A percentile compares a stretch with the other conserved stretches of the same genome.
Evolutionary conservation across 768 basidiomycete genomes (phyloP).

Genomic region (Tulasnella sp.): DNA sequence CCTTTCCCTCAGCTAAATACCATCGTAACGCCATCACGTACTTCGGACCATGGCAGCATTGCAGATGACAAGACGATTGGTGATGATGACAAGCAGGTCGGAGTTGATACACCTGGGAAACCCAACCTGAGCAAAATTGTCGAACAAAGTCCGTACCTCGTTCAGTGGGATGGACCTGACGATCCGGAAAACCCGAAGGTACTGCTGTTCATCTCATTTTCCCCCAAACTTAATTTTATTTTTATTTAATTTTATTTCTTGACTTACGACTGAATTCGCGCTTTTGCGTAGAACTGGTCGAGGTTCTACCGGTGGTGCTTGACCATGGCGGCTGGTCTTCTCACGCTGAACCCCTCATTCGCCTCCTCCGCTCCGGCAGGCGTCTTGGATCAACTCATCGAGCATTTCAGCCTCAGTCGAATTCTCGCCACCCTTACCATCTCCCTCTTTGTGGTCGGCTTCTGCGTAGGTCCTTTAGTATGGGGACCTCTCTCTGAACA

Average conservation of each 20-base stretch:
- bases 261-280: background rate
- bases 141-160: background rate
- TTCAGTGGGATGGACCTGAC: conserved; percentile 22
- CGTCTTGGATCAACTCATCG: conserved; percentile 28
- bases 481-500: conserved; percentile 39
- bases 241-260: no score
- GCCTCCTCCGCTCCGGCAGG: conserved; percentile 25
- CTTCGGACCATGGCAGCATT: background rate
- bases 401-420: conserved; percentile 14
- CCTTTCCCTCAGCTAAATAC: background rate
- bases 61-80: conserved; percentile 1
- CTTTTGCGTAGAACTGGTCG: conserved; percentile 23
- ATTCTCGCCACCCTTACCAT: conserved; percentile 26
- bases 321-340: background rate
- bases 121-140: background rate
- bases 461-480: conserved; percentile 39
- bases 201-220: conserved; percentile 24
- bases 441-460: conserved; percentile 31
- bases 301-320: conserved; percentile 18
- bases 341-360: conserved; percentile 25
- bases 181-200: conserved; percentile 27
- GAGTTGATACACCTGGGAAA: background rate
- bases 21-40: background rate
- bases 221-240: background rate
- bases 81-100: background rate